These are phyloP conservation scores for Fusarium clavum DNA, from an alignment of 2,329 filamentous ascomycete genomes.

Conservation along the genomic window DNA sequence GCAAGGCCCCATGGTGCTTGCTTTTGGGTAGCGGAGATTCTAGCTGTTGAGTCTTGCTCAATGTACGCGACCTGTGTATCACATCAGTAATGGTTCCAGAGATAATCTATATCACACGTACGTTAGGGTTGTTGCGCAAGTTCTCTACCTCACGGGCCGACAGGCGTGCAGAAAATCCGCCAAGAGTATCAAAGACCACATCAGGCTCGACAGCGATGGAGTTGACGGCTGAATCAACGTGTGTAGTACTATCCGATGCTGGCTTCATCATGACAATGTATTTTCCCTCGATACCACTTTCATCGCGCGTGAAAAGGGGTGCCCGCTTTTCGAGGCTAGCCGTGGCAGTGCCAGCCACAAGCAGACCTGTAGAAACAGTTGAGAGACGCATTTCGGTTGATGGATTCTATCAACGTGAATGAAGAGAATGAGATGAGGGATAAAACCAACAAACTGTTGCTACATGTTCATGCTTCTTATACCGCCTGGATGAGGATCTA, in stretches of 20 bases:
- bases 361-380: not conserved
- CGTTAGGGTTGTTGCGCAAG: slow-evolving; percentile 5
- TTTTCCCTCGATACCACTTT: not conserved
- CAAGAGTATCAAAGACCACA: slow-evolving; percentile 3
- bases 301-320: slow-evolving; percentile 2
- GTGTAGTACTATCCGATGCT: not conserved
- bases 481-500: not conserved
- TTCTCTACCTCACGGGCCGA: slow-evolving; percentile 1
- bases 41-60: slow-evolving; percentile 16
- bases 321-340: slow-evolving; percentile 4
- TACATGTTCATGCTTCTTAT: not conserved
- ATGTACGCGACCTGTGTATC: not conserved
- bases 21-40: not conserved
- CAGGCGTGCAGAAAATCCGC: slow-evolving; percentile 3
- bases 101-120: accelerated
- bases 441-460: accelerated
- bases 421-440: not conserved
- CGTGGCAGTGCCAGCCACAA: not conserved
- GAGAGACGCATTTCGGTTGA: not conserved
- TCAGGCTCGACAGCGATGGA: slow-evolving; percentile 6
- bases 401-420: not conserved
- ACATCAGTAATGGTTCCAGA: not conserved
- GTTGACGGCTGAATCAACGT: not conserved
- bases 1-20: slow-evolving; percentile 14
- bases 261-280: slow-evolving; percentile 21